Percentiles rank a stretch among this genome's conserved stretches.
Conservation (phyloP, 257 asterid genomes). For the Gynochthodes officinalis region DNA sequence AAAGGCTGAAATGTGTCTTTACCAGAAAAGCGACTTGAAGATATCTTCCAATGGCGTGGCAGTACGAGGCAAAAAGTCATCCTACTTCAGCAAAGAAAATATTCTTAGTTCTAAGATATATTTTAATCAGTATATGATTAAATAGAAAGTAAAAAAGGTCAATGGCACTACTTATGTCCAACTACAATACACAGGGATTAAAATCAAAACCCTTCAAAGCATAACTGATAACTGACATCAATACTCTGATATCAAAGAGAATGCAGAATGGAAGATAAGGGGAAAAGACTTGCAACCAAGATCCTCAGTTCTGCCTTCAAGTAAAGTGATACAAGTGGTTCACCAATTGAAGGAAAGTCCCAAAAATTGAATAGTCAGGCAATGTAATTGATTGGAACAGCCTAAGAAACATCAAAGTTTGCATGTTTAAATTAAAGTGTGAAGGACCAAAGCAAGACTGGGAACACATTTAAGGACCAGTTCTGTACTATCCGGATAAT, state of each 20-base stretch:
- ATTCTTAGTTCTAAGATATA: not conserved
- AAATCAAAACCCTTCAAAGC: not conserved
- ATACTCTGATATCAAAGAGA: conserved; percentile 2
- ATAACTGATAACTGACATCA: not conserved
- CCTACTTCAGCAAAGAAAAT: conserved; percentile 44
- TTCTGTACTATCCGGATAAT: not conserved
- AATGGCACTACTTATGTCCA: not conserved
- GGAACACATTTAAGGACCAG: not conserved
- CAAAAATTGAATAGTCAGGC: not conserved
- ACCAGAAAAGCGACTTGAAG: conserved; percentile 89
- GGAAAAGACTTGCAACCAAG: not conserved
- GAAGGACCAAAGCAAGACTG: not conserved
- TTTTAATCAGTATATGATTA: not conserved
- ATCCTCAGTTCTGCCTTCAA: not conserved
- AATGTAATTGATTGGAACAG: not conserved
- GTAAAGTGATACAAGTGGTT: not conserved
- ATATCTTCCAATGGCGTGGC: conserved; percentile 95
- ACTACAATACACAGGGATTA: not conserved
- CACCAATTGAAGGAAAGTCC: not conserved
- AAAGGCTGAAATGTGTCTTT: conserved; percentile 11
- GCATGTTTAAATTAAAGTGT: not conserved
- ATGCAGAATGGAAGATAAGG: not conserved
- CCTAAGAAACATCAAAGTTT: not conserved
- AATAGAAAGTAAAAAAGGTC: not conserved
- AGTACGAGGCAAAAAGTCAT: conserved; percentile 87